These are phyloP conservation scores for Ascochyta lentis DNA, from an alignment of 2,329 filamentous ascomycete genomes.

Conservation along the genomic window DNA sequence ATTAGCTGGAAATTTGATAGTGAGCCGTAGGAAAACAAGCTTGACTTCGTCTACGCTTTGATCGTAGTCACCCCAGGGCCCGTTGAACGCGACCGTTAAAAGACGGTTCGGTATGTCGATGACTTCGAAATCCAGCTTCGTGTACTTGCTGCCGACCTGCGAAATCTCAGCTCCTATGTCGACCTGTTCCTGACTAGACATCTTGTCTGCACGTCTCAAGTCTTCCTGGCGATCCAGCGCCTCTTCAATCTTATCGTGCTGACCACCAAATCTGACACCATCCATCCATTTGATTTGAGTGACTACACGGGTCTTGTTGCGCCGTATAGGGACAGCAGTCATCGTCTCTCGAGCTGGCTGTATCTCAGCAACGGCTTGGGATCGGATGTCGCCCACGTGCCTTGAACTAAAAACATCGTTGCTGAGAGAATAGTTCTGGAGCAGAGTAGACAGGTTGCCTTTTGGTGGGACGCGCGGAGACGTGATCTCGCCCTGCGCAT, in stretches of 20 bases:
- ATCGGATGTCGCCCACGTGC: slow-evolving; percentile 8
- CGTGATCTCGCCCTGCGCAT: slow-evolving; percentile 26
- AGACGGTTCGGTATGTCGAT: slow-evolving; percentile 62
- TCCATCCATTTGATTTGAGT: slow-evolving; percentile 71
- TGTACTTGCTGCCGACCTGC: slow-evolving; percentile 66
- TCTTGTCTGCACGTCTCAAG: slow-evolving; percentile 21
- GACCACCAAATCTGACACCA: slow-evolving; percentile 65
- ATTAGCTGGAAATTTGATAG: slow-evolving; percentile 63
- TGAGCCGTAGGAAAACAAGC: slow-evolving; percentile 63
- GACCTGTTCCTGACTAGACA: slow-evolving; percentile 53
- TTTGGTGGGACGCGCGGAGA: slow-evolving; percentile 28
- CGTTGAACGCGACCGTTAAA: slow-evolving; percentile 64
- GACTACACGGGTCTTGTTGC: slow-evolving; percentile 57
- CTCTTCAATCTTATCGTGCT: slow-evolving; percentile 34
- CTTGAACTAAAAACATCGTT: slow-evolving; percentile 20
- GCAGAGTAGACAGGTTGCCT: slow-evolving; percentile 36
- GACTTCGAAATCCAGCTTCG: slow-evolving; percentile 65
- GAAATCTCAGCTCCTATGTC: slow-evolving; percentile 66
- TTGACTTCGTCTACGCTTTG: slow-evolving; percentile 38
- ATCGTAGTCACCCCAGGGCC: slow-evolving; percentile 62
- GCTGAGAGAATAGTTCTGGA: slow-evolving; percentile 31
- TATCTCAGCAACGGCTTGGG: slow-evolving; percentile 8
- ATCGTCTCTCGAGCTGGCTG: slow-evolving; percentile 49
- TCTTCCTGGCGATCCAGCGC: slow-evolving; percentile 25
- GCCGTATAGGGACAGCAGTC: slow-evolving; percentile 59